Evolutionary conservation across 305 asterid species (phyloP).

Genomic region (Solanum hybrid): DNA sequence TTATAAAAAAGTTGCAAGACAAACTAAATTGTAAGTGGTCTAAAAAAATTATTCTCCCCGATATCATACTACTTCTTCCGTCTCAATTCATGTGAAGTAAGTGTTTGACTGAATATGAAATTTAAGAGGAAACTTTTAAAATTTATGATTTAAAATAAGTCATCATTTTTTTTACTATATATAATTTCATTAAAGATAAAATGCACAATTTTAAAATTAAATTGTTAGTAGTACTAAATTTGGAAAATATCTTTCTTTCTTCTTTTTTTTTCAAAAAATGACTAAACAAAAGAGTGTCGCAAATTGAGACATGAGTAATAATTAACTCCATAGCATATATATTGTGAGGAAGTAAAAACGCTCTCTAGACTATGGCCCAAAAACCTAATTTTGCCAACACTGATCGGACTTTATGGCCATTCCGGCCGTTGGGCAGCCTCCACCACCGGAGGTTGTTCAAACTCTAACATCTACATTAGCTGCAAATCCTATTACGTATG

Average conservation of each 20-base stretch:
- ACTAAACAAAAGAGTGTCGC: not conserved
- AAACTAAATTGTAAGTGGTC: not conserved
- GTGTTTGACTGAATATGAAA: not conserved
- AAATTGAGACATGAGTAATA: not conserved
- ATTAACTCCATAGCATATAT: not conserved
- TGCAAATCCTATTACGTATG: no score
- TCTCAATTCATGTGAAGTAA: no score
- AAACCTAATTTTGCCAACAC: not conserved
- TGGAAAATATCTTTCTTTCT: not conserved
- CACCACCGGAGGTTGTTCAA: not conserved
- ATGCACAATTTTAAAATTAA: no score
- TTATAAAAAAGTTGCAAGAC: not conserved
- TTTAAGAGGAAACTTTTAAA: not conserved
- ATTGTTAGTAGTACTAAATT: not conserved
- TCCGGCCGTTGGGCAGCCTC: not conserved
- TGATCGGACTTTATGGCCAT: not conserved
- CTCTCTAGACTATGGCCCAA: no score
- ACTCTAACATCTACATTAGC: not conserved
- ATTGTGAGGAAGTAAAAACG: no score
- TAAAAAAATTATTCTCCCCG: not conserved
- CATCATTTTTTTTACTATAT: no score
- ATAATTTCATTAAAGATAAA: not conserved
- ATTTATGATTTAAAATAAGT: not conserved
- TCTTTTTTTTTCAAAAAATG: not conserved
- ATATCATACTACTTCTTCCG: not conserved